Evolutionary conservation across 257 asterid genomes (phyloP), one percentile per base, ranked within the genome.

Genomic region (Solanum stenotomum): DNA sequence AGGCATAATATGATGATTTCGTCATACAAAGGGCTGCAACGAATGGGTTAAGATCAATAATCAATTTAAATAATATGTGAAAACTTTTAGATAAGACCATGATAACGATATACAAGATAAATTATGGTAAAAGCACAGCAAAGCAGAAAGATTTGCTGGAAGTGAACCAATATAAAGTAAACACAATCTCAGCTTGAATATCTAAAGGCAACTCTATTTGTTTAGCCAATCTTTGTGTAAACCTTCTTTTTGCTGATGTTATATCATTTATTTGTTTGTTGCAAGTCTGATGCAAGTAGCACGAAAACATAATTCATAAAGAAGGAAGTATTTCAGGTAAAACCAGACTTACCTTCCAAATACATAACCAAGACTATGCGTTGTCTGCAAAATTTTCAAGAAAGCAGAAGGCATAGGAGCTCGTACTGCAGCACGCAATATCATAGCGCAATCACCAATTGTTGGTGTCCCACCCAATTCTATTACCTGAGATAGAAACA

Each of bases 381-480:
- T 92, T 44, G 96, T 93, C 93, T 94, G 99, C 98, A 97, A 90
- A 90, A 97, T 97, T 87, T 92, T 96, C 91, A 96, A 93, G 94
- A 97, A 96, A 76, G 96, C 97, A 40, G 98, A 94, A 83, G 99
- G 99, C 93, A 94, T 74, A 83, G 99, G 98, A 91, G 98, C 98
- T 92, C 98, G 95, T 90, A 96, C 92, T 59, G 99, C 98, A 89
- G 99, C 98, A 85, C 98, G 95, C 91, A 97, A 94, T 88, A 97
- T 90, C 93, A 93, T 89, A n/a, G 98, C 99, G 49, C 98, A 97
- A 92, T 97, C 99, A 67, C 98, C 99, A 59, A 95, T 91, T 27
- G 98, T 97, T 87, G 98, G 99, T 75, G 91, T 95, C 89, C 98
- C 99, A 63, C 98, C 98, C 92, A 97, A 90, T 92, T 94, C 97